A percentile compares a stretch with the other conserved stretches of the same genome.
Evolutionary conservation across 2,329 filamentous ascomycete species (phyloP).

Genomic region (Nemania serpens): DNA sequence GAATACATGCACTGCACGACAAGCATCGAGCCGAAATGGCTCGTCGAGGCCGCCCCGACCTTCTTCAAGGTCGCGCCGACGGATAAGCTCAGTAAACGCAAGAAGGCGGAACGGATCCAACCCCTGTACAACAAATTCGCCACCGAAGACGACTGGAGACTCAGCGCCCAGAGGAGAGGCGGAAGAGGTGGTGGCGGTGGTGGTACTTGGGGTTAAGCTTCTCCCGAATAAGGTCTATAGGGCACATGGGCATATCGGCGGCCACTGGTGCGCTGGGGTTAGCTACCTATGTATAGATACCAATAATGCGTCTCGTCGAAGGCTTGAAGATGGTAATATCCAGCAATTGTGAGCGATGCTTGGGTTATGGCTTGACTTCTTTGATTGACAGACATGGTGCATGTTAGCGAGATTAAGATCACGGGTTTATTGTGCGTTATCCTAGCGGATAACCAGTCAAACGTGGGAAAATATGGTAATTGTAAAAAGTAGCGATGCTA

Average conservation of each 20-base stretch:
- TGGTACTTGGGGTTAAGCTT: conserved; percentile 84
- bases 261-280: too few species aligned
- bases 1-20: conserved; percentile 98
- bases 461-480: too few species aligned
- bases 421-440: too few species aligned
- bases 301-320: background rate
- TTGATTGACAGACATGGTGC: too few species aligned
- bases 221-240: too few species aligned
- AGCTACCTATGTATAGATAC: background rate
- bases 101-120: conserved; percentile 93
- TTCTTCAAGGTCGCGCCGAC: conserved; percentile 97
- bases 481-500: too few species aligned
- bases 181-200: conserved; percentile 83
- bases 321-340: too few species aligned
- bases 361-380: too few species aligned
- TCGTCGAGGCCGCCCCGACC: conserved; percentile 95
- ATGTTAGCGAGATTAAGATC: too few species aligned
- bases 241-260: too few species aligned
- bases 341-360: too few species aligned
- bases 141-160: conserved; percentile 91
- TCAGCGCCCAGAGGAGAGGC: conserved; percentile 84
- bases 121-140: conserved; percentile 92
- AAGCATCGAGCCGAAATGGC: conserved; percentile 88
- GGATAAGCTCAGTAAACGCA: conserved; percentile 84
- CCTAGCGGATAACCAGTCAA: too few species aligned